phyloP scores from a whole-genome alignment of 306 rosid species.

The Quercus aquifolioides region DNA sequence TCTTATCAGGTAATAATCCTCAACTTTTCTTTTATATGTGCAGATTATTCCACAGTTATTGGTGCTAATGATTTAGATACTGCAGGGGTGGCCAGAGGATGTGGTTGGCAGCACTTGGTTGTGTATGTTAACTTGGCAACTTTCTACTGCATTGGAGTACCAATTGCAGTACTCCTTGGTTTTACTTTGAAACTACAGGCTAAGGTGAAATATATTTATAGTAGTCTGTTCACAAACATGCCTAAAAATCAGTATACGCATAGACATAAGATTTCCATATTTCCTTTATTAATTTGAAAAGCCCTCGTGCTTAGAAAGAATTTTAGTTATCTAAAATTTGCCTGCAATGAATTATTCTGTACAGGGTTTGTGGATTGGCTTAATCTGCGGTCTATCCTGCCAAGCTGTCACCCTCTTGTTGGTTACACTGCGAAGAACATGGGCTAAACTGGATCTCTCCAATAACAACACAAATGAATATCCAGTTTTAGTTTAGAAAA shows the following conservation, averaged over 20 bases:
- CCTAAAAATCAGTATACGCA: not conserved
- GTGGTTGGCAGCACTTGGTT: conserved; percentile 78
- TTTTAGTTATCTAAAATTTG: not conserved
- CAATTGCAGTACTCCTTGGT: conserved; percentile 55
- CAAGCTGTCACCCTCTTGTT: conserved; percentile 49
- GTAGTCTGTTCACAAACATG: not conserved
- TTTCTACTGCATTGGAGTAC: conserved; percentile 66
- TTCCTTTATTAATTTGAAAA: too few relatives aligned
- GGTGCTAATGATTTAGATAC: conserved; percentile 1
- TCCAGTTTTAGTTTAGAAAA: not conserved
- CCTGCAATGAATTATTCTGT: not conserved
- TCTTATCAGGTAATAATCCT: conserved; percentile 64
- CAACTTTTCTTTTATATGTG: not conserved
- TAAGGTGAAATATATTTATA: conserved; percentile 41
- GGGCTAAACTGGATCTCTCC: conserved; percentile 38
- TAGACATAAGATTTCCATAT: too few relatives aligned
- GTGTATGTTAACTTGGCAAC: conserved; percentile 57
- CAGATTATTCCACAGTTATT: not conserved
- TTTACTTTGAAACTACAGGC: conserved; percentile 50
- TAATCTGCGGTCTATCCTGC: conserved; percentile 61
- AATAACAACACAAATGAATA: conserved; percentile 13
- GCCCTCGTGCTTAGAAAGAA: not conserved
- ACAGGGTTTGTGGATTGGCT: conserved; percentile 89
- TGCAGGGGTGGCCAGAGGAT: conserved; percentile 84
- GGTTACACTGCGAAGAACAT: conserved; percentile 32